Evolutionary conservation across 352 stramenopile species (phyloP).

Genomic region (Globisporangium canariense): DNA sequence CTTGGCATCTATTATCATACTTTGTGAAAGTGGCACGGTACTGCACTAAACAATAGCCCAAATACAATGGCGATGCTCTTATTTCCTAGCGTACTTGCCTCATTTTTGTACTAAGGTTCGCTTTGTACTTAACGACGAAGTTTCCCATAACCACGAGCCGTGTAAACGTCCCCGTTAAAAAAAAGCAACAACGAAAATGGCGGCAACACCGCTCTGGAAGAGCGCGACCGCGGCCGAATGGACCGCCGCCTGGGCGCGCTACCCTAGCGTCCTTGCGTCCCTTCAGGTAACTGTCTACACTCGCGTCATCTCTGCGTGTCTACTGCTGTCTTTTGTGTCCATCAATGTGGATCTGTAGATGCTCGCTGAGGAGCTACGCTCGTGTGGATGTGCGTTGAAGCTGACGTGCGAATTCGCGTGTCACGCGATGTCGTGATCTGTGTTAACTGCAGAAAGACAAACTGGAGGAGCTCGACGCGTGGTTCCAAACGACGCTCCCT

Average conservation of each 20-base stretch:
- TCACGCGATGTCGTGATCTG: background rate
- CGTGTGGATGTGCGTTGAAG: background rate
- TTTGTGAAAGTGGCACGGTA: background rate
- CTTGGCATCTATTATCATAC: background rate
- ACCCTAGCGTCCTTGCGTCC: constrained; percentile 35
- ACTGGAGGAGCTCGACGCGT: constrained; percentile 53
- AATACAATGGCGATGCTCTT: too few species aligned
- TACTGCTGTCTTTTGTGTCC: background rate
- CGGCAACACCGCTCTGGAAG: constrained; percentile 26
- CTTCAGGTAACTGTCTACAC: constrained; percentile 28
- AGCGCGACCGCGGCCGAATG: constrained; percentile 27
- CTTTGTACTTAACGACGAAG: too few species aligned
- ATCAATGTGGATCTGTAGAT: background rate
- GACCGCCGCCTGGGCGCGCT: constrained; percentile 33
- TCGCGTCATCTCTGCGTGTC: background rate
- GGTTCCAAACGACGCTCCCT: constrained; percentile 46
- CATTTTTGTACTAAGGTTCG: too few species aligned
- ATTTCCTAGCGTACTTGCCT: too few species aligned
- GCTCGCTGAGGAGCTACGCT: background rate
- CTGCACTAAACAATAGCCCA: too few species aligned
- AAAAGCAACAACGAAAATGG: background rate
- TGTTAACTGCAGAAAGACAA: constrained; percentile 42
- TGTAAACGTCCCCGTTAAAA: too few species aligned
- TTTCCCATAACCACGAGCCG: too few species aligned
- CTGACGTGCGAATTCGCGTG: background rate